phyloP scores from a whole-genome alignment of 805 yeast species.

The Teunomyces kruisii region DNA sequence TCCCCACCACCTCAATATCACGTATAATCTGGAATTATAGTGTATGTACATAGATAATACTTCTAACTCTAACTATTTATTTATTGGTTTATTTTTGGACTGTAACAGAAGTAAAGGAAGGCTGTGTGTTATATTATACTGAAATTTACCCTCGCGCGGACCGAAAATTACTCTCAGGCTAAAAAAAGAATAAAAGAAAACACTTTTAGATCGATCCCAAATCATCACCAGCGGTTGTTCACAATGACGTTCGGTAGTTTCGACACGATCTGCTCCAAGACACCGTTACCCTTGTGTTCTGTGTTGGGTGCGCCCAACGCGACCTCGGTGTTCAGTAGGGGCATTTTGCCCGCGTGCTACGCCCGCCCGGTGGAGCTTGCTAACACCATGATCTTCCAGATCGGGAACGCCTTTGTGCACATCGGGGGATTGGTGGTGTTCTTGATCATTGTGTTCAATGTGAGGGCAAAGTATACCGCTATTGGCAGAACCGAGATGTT shows the following conservation, averaged over 20 bases:
- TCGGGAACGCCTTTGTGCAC: slow-evolving; percentile 85
- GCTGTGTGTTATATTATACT: not conserved
- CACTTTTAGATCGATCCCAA: not conserved
- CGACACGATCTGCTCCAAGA: slow-evolving; percentile 56
- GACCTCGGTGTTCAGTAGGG: slow-evolving; percentile 42
- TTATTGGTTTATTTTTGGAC: not conserved
- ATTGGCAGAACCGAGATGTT: slow-evolving; percentile 89
- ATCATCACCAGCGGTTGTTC: not conserved
- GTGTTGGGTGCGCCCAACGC: slow-evolving; percentile 56
- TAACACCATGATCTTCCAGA: slow-evolving; percentile 85
- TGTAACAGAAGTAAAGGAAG: no score
- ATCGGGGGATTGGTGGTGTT: slow-evolving; percentile 68
- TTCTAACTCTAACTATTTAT: not conserved
- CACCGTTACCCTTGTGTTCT: slow-evolving; percentile 80
- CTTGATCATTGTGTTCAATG: slow-evolving; percentile 70
- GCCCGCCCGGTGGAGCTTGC: slow-evolving; percentile 85
- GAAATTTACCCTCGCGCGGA: not conserved
- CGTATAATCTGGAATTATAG: slow-evolving; percentile 6
- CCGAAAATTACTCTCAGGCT: not conserved
- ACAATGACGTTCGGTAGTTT: slow-evolving; percentile 70
- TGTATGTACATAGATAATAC: not conserved
- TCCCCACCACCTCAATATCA: slow-evolving; percentile 29
- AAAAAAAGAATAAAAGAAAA: not conserved
- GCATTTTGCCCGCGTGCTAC: slow-evolving; percentile 76
- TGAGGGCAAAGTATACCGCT: slow-evolving; percentile 87